A percentile compares a stretch with the other conserved stretches of the same genome.
Evolutionary conservation across 169 alveolate genomes (phyloP).

Genomic region (Eimeria necatrix): DNA sequence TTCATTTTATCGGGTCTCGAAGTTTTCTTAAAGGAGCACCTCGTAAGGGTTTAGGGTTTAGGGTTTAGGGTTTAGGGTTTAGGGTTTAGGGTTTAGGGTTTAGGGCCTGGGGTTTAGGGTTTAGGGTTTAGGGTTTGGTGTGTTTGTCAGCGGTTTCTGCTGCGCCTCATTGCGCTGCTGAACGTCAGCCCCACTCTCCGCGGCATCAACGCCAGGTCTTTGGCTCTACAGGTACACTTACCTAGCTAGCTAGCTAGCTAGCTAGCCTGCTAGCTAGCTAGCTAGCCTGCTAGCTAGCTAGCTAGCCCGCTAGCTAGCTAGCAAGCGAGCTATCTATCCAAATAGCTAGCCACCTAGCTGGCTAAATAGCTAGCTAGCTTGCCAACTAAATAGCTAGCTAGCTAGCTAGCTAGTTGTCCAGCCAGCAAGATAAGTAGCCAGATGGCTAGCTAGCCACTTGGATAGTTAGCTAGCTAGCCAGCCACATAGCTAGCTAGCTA

Average conservation of each 20-base stretch:
- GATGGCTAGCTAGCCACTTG: neutral
- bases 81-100: neutral
- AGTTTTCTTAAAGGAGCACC: slow-evolving; percentile 83
- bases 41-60: slow-evolving; percentile 52
- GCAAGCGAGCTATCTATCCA: too few relatives aligned
- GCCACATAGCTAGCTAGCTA: too few relatives aligned
- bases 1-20: slow-evolving; percentile 85
- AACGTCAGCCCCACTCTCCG: slow-evolving; percentile 86
- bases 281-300: too few relatives aligned
- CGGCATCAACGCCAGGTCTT: slow-evolving; percentile 85
- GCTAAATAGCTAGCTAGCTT: too few relatives aligned
- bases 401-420: neutral
- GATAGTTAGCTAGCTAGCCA: too few relatives aligned
- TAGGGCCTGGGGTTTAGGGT: neutral
- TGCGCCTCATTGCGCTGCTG: slow-evolving; percentile 85
- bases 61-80: neutral
- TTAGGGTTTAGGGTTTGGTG: slow-evolving; percentile 26
- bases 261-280: neutral
- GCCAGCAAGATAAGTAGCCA: too few relatives aligned
- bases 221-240: slow-evolving; percentile 82
- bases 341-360: too few relatives aligned
- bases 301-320: too few relatives aligned
- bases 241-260: too few relatives aligned
- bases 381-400: too few relatives aligned
- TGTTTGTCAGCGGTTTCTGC: slow-evolving; percentile 67